These are phyloP conservation scores for Polyplosphaeria fusca DNA, from an alignment of 495 filamentous ascomycete species.

Conservation along the genomic window DNA sequence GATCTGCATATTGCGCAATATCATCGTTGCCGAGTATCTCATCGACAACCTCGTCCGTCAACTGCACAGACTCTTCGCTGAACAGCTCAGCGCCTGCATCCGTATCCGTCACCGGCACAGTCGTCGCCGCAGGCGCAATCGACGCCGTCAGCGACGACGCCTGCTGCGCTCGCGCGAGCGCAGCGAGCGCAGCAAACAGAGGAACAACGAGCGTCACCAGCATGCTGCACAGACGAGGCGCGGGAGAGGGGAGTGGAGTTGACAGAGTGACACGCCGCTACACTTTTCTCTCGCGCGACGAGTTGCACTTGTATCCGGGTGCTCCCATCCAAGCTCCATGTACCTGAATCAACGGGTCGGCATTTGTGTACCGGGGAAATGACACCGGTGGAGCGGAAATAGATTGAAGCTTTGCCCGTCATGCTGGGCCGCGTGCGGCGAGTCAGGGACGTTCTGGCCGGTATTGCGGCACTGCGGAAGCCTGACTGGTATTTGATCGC, in stretches of 20 bases:
- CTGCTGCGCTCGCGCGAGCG: background rate
- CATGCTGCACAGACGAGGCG: constrained; percentile 7
- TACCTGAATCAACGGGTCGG: too few species aligned
- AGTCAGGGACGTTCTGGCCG: too few species aligned
- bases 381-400: too few species aligned
- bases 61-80: constrained; percentile 5
- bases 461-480: too few species aligned
- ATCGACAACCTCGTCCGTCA: constrained; percentile 12
- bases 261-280: background rate
- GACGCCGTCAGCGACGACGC: background rate
- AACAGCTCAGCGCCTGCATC: constrained; percentile 9
- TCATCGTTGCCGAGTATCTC: constrained; percentile 1
- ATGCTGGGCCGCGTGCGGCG: too few species aligned
- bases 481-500: too few species aligned
- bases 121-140: constrained; percentile 7
- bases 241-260: background rate
- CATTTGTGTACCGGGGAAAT: too few species aligned
- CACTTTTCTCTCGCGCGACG: background rate
- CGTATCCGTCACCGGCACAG: background rate
- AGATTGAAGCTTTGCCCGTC: too few species aligned
- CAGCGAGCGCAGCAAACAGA: constrained; percentile 3
- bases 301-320: too few species aligned
- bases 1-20: constrained; percentile 8
- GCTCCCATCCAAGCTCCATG: too few species aligned
- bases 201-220: constrained; percentile 14